Base-by-base conservation (phyloP, 2,329 filamentous ascomycete species). In the Diaporthe amygdali region DNA sequence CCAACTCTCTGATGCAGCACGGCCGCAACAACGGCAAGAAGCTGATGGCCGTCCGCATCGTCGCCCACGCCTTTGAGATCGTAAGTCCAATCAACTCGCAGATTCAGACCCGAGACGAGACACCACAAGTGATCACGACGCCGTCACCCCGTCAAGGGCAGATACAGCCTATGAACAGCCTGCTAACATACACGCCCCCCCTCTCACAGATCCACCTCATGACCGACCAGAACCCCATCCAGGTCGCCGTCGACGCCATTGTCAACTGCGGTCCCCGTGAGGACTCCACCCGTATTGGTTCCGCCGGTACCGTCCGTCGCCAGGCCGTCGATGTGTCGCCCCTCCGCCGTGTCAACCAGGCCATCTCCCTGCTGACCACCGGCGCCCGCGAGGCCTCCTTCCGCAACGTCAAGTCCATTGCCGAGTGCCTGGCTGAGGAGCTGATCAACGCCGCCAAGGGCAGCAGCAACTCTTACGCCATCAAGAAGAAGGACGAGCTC, bases 401-500 rank as follows among this genome's bases (percentile, higher is more conserved):
- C 96, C 94, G 96, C 87, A 99, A 99, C 92, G 93, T 99, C 91
- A 99, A 99, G 95, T 95, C 93, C 84, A 97, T 99, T 85, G 95
- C 97, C 82, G 96, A 99, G 92, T 98, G 96, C 90, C 90, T 99
- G 82, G 96, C 96, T 84, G 97, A 99, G 89, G 96, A 99, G 92
- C 92, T 99, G 86, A 98, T 99, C 93, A 99, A 99, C 91, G 97
- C 97, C 85, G 97, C 97, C 87, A 99, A 99, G 94, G 96, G 96
- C 84, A 97, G 93, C 92, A 97, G 94, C 89, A 99, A 99, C 95
- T 98, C 95, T 79, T 99, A 98, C 87, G 96, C 97, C 83, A 99
- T 99, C 93, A 99, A 99, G 95, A 99, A 99, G 95, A 99, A 99
- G 96, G 96, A 99, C 87, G 97, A 99, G 93, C 88, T 99, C 89